Base-by-base conservation (phyloP, 2,329 filamentous ascomycete genomes). In the Fusarium coicis region DNA sequence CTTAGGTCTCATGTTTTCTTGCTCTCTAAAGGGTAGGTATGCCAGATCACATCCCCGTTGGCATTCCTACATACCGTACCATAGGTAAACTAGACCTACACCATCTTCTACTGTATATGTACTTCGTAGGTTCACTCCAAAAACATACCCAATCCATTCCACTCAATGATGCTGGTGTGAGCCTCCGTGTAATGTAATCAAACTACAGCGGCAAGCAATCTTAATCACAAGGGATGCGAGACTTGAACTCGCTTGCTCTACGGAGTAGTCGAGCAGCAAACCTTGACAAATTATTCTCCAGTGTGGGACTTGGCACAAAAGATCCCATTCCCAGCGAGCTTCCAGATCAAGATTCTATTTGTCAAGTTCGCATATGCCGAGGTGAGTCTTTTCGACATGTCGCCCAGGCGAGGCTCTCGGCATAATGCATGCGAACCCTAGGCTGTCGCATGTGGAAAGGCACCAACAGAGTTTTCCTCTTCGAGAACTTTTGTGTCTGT, bases 301-400 rank as follows among this genome's bases (percentile, higher is more conserved):
- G 26, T 49, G 50, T 66, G 44, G 63, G 44, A 65, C 63, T 50
- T 44, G 14, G 32, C n/a, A 59, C 50, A 50, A 66, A 66, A 59
- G 53, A 44, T 43, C 50, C 61, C 44, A 59, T 34, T 44, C 26
- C 19, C 28, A 49, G 32, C 42, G 37, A 68, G 55, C 63, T 68
- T 68, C 65, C 65, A 46, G 23, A 63, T 68, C 63, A 43, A 68
- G 63, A 63, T 68, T 39, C n/a, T 30, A 55, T 68, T 53, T 62
- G 47, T 68, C 63, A 63, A 63, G 56, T 63, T 68, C 61, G 55
- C 65, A 47, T 36, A 43, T 55, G 40, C 65, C 65, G 64, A 68
- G 63, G 63, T 40, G 36, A 32, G 23, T 61, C 12, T 37, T 46
- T 63, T 47, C 42, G 39, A 47, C 49, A 61, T 52, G 40, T 34